Evolutionary conservation across 2,329 filamentous ascomycete species (phyloP), one percentile per base, ranked within the genome.

Genomic region (Trichoderma atrobrunneum): DNA sequence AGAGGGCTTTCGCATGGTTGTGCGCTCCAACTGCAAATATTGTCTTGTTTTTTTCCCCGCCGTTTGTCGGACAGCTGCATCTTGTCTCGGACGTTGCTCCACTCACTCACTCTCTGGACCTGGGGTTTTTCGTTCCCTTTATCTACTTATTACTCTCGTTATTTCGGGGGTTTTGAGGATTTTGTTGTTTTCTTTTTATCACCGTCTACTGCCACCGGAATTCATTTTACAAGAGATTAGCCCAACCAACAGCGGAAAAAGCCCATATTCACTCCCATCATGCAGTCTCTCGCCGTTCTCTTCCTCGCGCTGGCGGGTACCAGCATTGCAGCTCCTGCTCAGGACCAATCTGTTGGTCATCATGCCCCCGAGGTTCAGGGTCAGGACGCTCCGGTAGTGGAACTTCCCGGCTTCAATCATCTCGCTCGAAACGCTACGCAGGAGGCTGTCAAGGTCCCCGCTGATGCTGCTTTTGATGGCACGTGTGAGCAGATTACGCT

Each of bases 401-500:
- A 12, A 32, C 56, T 30, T 21, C 56, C 56, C 18, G 72, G 72
- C 21, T 73, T 71, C 43, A 61, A 73, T 14, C 68, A 67, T 3
- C 54, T 73, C 5, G 43, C 43, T 5, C 43, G 39, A 70, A 68
- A 77, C 57, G 48, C 28, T 21, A 56, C 70, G 7, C 10, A 39
- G 12, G 26, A 36, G 8, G 30, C 26, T 8, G n/a, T 60, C 36
- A 24, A 71, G 5, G 24, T 18, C 3, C 36, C 67, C 2, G 67
- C 64, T 24, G 39, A 48, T 34, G 68, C 51, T 36, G 62, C 71
- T 14, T 69, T 74, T 18, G 72, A 69, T 11, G 72, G 70, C 10
- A 70, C 68, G 14, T 78, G 77, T 65, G 64, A 57, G 21, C 63
- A 74, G n/a, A n/a, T 77, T n/a, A 72, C 65, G 39, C 74, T 79